These are phyloP conservation scores for Exophiala aquamarina DNA, from an alignment of 2,329 filamentous ascomycete genomes.

Conservation along the genomic window DNA sequence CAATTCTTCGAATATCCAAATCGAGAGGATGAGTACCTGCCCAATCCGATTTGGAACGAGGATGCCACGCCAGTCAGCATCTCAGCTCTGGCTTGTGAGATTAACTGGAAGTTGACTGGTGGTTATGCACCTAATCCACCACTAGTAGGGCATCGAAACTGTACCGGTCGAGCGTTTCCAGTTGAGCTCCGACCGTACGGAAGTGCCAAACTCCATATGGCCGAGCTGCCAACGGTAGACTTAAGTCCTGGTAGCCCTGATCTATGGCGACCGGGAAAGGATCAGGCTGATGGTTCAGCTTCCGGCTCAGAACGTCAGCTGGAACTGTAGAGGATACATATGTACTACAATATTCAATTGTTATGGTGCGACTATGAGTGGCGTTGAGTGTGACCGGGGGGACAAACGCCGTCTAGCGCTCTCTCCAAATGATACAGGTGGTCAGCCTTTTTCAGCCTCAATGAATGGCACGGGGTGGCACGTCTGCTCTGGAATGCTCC, in stretches of 20 bases:
- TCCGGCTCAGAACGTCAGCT: neutral
- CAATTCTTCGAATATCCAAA: constrained; percentile 32
- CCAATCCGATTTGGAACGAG: constrained; percentile 33
- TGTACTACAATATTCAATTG: neutral
- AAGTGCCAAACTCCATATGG: constrained; percentile 49
- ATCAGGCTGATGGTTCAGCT: neutral
- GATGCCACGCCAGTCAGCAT: constrained; percentile 38
- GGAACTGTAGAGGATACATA: constrained; percentile 3
- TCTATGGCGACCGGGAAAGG: constrained; percentile 13
- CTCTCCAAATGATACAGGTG: too few species aligned
- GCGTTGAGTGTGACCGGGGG: too few species aligned
- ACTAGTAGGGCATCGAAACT: constrained; percentile 33
- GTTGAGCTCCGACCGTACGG: constrained; percentile 48
- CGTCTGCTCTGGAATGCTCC: too few species aligned
- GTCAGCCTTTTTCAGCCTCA: too few species aligned
- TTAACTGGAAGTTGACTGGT: constrained; percentile 37
- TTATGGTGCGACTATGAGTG: too few species aligned
- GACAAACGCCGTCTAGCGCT: too few species aligned
- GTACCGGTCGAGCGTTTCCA: constrained; percentile 36
- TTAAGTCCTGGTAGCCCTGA: constrained; percentile 23
- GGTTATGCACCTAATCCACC: constrained; percentile 39
- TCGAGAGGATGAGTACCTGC: constrained; percentile 22
- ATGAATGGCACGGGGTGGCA: too few species aligned
- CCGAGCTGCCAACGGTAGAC: constrained; percentile 40
- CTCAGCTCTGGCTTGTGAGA: constrained; percentile 39